Evolutionary conservation across 2,329 filamentous ascomycete genomes (phyloP).

Genomic region (Xylariaceae sp.): DNA sequence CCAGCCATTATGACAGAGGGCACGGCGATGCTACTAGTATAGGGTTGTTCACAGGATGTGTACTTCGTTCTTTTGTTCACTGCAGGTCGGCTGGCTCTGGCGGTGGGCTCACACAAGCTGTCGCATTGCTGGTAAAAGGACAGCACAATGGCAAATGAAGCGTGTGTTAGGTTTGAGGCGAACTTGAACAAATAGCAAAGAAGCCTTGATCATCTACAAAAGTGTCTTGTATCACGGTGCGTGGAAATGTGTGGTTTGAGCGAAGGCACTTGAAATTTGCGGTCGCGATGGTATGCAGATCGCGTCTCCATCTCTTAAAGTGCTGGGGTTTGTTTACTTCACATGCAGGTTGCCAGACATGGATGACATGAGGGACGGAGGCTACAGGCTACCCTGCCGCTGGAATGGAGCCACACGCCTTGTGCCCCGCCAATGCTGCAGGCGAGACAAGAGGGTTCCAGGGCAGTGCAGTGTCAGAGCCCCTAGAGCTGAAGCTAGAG

Average conservation of each 20-base stretch:
- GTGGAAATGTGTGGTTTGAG: background rate
- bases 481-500: background rate
- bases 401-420: too few species aligned
- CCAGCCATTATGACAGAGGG: conserved; percentile 33
- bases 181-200: background rate
- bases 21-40: too few species aligned
- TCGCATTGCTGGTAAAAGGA: conserved; percentile 10
- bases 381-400: background rate
- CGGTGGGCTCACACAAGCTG: conserved; percentile 6
- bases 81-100: too few species aligned
- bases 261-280: too few species aligned
- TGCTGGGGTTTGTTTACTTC: conserved; percentile 13
- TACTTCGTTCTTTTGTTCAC: too few species aligned
- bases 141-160: background rate
- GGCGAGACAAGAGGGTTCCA: too few species aligned
- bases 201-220: background rate
- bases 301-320: conserved; percentile 10
- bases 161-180: background rate
- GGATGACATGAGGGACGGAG: background rate
- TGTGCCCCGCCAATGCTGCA: too few species aligned
- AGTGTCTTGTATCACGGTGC: background rate
- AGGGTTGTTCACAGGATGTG: too few species aligned
- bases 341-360: conserved; percentile 12
- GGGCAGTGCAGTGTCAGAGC: too few species aligned
- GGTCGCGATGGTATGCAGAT: background rate